Conservation (phyloP, 352 stramenopile genomes). For the Globisporangium spiculum region DNA sequence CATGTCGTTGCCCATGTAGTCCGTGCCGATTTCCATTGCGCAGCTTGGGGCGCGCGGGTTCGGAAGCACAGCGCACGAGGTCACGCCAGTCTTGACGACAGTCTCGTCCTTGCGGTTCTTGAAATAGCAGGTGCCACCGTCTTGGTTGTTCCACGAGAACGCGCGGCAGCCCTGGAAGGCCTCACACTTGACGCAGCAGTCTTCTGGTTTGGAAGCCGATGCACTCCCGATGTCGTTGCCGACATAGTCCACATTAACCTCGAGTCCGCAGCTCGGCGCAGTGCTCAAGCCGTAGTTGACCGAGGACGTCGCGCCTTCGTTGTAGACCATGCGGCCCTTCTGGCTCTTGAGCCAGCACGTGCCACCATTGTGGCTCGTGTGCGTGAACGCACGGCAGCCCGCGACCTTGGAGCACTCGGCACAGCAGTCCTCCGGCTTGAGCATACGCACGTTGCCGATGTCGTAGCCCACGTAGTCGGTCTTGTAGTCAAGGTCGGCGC, state of each 20-base stretch:
- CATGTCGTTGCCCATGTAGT: too few species aligned
- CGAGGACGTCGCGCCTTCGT: constrained; percentile 19
- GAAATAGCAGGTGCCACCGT: too few species aligned
- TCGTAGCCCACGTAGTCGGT: background rate
- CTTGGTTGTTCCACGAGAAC: too few species aligned
- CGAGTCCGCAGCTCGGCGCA: too few species aligned
- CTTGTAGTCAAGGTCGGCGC: too few species aligned
- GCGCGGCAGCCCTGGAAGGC: too few species aligned
- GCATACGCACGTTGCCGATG: background rate
- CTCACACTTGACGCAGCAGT: constrained; percentile 19
- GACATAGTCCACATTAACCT: constrained; percentile 23
- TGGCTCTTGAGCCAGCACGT: constrained; percentile 58
- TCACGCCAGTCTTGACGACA: too few species aligned
- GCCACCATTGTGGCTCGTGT: constrained; percentile 30
- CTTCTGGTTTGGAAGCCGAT: constrained; percentile 7
- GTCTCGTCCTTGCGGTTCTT: too few species aligned
- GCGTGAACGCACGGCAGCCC: background rate
- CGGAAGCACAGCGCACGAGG: too few species aligned
- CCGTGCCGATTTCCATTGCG: too few species aligned
- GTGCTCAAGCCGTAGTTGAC: too few species aligned
- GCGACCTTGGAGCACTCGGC: background rate
- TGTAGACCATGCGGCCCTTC: constrained; percentile 8
- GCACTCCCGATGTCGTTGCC: constrained; percentile 31
- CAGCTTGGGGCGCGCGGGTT: too few species aligned
- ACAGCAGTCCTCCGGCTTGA: background rate